Base-by-base conservation (phyloP, 352 stramenopile species). In the Phytophthora pseudosyringae region DNA sequence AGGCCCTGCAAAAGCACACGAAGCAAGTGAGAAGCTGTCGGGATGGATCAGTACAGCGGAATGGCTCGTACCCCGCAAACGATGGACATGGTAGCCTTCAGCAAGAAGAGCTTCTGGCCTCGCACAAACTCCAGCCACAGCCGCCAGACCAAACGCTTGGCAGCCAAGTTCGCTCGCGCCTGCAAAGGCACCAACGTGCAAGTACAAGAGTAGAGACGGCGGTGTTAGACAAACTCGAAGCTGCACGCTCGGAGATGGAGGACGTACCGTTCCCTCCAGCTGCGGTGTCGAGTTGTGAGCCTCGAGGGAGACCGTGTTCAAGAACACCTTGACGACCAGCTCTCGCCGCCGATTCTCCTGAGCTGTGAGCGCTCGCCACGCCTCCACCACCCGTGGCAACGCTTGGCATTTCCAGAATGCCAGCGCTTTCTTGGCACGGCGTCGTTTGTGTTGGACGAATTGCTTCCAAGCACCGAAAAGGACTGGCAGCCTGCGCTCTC, bases 351-450 rank as follows among this genome's bases (percentile, higher is more conserved):
- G 21, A 36, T 73, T 75, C 4, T 76, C 69, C 32, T 71, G 61
- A 7, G 61, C 36, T 6, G 64, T 70, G 8, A 80, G 64, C 18
- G 35, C 8, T 0, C 67, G 49, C 84, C 86, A 95, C 0, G 77
- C 72, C 11, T 78, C 71, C 15, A 95, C 49, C 1, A 92, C 75
- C 3, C 78, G 75, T 15, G 86, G 86, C 1, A 90, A 32, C 11
- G 81, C 76, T 54, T 91, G 80, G 15, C 73, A 88, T 43, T 86
- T 88, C 81, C 83, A 93, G 46, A 93, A 90, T 1, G 44, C 76
- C 3, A 91, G 52, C 5, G 80, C 83, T 53, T 87, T 89, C 59
- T 81, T 90, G 0, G 76, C 75, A 39, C 76, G 75, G 10, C 66
- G 16, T 13, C 69, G 69, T 38, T 83, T 88, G 12, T 52, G 61